These are phyloP conservation scores for Kodamaea fungicola DNA, from an alignment of 1,139 yeast species.

Conservation along the genomic window DNA sequence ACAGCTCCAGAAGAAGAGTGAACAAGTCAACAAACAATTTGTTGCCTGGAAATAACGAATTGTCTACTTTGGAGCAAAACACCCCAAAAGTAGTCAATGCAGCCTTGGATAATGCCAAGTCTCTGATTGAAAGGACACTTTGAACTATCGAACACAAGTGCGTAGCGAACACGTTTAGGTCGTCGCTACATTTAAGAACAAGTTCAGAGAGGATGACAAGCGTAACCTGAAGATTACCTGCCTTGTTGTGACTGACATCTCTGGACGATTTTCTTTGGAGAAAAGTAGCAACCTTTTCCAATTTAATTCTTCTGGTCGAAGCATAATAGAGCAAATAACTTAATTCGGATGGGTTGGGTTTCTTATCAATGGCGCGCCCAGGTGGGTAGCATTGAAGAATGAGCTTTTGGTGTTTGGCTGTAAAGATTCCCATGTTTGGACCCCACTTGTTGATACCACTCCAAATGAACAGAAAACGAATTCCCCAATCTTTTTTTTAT, in stretches of 20 bases:
- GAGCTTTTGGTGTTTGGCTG: conserved; percentile 84
- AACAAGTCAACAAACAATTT: conserved; percentile 53
- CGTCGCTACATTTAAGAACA: conserved; percentile 74
- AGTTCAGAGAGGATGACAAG: conserved; percentile 66
- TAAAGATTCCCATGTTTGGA: conserved; percentile 30
- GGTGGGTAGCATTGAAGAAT: conserved; percentile 92
- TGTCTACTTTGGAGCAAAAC: conserved; percentile 65
- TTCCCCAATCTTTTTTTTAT: neutral
- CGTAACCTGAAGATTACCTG: conserved; percentile 84
- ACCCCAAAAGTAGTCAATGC: conserved; percentile 50
- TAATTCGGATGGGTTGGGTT: conserved; percentile 88
- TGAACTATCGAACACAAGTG: conserved; percentile 50
- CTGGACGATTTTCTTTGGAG: conserved; percentile 58
- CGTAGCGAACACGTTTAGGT: conserved; percentile 76
- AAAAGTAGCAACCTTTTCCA: conserved; percentile 79
- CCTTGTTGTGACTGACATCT: conserved; percentile 59
- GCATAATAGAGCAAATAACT: conserved; percentile 88
- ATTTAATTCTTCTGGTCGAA: conserved; percentile 82
- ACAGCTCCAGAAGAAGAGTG: conserved; percentile 34
- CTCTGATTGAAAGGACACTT: conserved; percentile 45
- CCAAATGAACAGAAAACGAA: neutral
- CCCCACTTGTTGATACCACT: neutral
- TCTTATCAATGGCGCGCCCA: conserved; percentile 79
- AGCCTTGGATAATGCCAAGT: conserved; percentile 53
- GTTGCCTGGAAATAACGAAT: conserved; percentile 71